These are phyloP conservation scores for Myxozyma neglecta DNA, from an alignment of 805 yeast species.

Conservation along the genomic window DNA sequence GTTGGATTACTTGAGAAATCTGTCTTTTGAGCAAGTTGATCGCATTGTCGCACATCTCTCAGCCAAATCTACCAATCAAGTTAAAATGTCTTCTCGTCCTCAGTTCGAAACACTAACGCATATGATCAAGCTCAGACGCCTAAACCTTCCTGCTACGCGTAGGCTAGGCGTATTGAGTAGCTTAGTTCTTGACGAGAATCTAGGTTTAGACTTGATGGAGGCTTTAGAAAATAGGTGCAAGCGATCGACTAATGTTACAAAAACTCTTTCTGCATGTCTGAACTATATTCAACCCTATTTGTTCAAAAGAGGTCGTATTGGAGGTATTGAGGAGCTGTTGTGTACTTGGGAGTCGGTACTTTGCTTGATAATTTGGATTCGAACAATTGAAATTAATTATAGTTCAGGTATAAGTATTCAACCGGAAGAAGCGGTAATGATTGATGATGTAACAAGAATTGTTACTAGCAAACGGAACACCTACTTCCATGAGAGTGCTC, in stretches of 20 bases:
- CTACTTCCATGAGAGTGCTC: conserved; percentile 2
- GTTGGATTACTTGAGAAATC: conserved; percentile 13
- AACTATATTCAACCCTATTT: conserved; percentile 14
- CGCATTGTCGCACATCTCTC: conserved; percentile 10
- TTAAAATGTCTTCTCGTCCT: background rate
- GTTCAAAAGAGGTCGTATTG: conserved; percentile 5
- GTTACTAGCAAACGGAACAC: conserved; percentile 13
- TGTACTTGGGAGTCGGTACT: conserved; percentile 20
- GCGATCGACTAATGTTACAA: conserved; percentile 12
- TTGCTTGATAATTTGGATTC: conserved; percentile 18
- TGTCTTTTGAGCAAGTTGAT: conserved; percentile 19
- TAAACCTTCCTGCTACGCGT: conserved; percentile 17
- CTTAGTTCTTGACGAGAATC: conserved; percentile 14
- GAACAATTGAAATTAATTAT: conserved; percentile 18
- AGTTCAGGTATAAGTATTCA: conserved; percentile 11
- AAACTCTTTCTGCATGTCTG: conserved; percentile 9
- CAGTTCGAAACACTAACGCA: conserved; percentile 9
- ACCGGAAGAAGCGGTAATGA: conserved; percentile 20
- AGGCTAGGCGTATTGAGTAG: conserved; percentile 15
- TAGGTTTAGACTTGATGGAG: conserved; percentile 15
- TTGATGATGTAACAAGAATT: conserved; percentile 17
- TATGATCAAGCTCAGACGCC: conserved; percentile 14
- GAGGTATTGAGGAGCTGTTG: conserved; percentile 13
- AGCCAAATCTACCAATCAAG: conserved; percentile 3
- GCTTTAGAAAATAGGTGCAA: conserved; percentile 18